Evolutionary conservation across 2,329 filamentous ascomycete genomes (phyloP).

Genomic region (Pestalotiopsis sp.): DNA sequence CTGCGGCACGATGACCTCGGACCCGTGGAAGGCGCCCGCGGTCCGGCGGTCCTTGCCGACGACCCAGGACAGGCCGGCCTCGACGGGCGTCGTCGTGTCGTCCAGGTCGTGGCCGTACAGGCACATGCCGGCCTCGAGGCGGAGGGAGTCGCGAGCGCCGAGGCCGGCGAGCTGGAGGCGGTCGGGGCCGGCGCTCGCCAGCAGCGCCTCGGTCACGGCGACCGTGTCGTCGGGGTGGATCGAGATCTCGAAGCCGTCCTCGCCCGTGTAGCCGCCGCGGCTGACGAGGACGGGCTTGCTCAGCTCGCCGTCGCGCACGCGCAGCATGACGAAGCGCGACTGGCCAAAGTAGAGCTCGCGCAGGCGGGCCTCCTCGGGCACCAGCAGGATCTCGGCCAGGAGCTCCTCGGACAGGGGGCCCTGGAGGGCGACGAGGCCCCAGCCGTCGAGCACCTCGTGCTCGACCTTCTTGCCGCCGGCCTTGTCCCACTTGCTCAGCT

Average conservation of each 20-base stretch:
- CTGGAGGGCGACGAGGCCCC: conserved; percentile 86
- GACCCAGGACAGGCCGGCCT: conserved; percentile 71
- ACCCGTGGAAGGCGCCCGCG: conserved; percentile 80
- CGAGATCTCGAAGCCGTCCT: conserved; percentile 97
- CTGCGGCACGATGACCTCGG: conserved; percentile 75
- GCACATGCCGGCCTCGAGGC: conserved; percentile 97
- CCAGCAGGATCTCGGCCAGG: conserved; percentile 64
- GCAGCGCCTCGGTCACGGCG: conserved; percentile 69
- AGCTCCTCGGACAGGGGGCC: conserved; percentile 77
- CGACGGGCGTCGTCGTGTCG: conserved; percentile 67
- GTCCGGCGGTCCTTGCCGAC: conserved; percentile 75
- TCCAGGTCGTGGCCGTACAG: conserved; percentile 98
- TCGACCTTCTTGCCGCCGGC: conserved; percentile 57
- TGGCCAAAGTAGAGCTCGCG: conserved; percentile 81
- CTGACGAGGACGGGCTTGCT: conserved; percentile 70
- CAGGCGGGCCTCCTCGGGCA: conserved; percentile 56
- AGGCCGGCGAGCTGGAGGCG: conserved; percentile 80
- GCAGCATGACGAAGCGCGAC: conserved; percentile 67
- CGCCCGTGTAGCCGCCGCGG: conserved; percentile 92
- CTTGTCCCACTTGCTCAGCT: conserved; percentile 65
- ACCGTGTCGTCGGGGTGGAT: conserved; percentile 70
- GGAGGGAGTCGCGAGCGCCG: conserved; percentile 86
- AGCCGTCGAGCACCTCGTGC: conserved; percentile 72
- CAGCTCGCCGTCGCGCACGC: conserved; percentile 53
- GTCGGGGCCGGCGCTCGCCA: conserved; percentile 63